phyloP scores from a whole-genome alignment of 495 filamentous ascomycete species.

The Aspergillus campestris region DNA sequence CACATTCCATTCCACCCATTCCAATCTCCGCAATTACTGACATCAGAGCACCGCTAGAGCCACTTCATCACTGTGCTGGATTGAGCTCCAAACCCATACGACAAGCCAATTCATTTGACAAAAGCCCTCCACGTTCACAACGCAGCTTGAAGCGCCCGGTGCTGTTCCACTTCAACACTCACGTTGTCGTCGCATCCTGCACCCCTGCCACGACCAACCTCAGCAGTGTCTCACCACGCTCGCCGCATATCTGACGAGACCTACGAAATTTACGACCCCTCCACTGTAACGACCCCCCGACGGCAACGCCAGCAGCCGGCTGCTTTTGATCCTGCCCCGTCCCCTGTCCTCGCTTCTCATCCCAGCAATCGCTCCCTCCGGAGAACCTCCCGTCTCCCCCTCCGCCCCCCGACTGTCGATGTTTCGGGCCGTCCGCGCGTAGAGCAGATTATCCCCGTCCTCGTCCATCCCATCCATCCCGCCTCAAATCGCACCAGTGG shows the following conservation, averaged over 20 bases:
- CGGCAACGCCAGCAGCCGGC: conserved; percentile 52
- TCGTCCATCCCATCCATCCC: conserved; percentile 16
- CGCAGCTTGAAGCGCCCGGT: too few species aligned
- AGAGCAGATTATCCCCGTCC: conserved; percentile 22
- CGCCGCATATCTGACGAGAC: conserved; percentile 44
- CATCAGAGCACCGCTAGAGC: neutral
- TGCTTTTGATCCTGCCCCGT: conserved; percentile 25
- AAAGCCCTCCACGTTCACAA: neutral
- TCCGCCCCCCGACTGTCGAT: conserved; percentile 31
- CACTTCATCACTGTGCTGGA: too few species aligned
- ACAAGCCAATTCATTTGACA: neutral
- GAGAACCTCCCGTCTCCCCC: conserved; percentile 34
- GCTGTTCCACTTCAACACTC: conserved; percentile 8
- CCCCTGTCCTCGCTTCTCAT: conserved; percentile 21
- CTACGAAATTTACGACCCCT: conserved; percentile 51
- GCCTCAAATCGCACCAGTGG: conserved; percentile 10
- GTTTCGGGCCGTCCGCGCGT: conserved; percentile 18
- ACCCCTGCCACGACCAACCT: conserved; percentile 12
- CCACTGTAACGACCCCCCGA: conserved; percentile 41
- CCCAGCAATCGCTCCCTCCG: conserved; percentile 44
- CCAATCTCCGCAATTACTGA: conserved; percentile 5
- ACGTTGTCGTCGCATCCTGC: conserved; percentile 28
- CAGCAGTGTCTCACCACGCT: conserved; percentile 37
- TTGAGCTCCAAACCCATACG: too few species aligned
- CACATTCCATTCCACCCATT: conserved; percentile 19